Evolutionary conservation across 2,329 filamentous ascomycete species (phyloP).

Genomic region (Chaetomium strumarium): DNA sequence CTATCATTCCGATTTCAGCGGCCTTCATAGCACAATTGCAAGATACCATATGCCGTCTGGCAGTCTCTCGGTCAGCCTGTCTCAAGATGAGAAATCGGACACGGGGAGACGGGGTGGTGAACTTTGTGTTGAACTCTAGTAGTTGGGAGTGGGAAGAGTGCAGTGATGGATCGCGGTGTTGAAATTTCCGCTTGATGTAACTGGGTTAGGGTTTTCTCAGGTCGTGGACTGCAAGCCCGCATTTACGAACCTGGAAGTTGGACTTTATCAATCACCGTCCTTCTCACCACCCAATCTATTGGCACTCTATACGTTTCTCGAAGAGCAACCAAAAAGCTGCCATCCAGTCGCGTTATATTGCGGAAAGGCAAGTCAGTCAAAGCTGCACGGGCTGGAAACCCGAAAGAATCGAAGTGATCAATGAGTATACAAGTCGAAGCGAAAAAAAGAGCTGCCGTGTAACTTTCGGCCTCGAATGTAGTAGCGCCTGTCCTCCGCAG

Average conservation of each 20-base stretch:
- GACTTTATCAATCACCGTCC: neutral
- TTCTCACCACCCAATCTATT: neutral
- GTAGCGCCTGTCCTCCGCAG: no score
- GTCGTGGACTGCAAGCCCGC: no score
- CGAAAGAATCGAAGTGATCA: conserved; percentile 14
- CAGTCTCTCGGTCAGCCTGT: no score
- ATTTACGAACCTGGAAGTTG: no score
- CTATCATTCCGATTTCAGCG: no score
- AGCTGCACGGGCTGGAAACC: neutral
- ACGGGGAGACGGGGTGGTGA: no score
- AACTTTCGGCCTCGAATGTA: neutral
- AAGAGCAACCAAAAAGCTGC: neutral
- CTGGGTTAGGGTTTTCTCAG: neutral
- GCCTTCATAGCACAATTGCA: no score
- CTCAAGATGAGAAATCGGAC: no score
- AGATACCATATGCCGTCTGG: no score
- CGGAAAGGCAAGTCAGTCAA: neutral
- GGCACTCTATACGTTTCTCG: neutral
- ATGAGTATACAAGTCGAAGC: conserved; percentile 10
- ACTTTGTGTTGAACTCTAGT: no score
- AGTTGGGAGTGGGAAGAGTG: no score
- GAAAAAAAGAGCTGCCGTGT: conserved; percentile 10
- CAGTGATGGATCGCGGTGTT: no score
- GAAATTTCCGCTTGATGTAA: neutral
- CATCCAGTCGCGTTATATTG: neutral